A percentile compares a stretch with the other conserved stretches of the same genome.
These are phyloP conservation scores for Blastocystis sp. DNA, from an alignment of 352 stramenopile genomes.

Conservation along the genomic window DNA sequence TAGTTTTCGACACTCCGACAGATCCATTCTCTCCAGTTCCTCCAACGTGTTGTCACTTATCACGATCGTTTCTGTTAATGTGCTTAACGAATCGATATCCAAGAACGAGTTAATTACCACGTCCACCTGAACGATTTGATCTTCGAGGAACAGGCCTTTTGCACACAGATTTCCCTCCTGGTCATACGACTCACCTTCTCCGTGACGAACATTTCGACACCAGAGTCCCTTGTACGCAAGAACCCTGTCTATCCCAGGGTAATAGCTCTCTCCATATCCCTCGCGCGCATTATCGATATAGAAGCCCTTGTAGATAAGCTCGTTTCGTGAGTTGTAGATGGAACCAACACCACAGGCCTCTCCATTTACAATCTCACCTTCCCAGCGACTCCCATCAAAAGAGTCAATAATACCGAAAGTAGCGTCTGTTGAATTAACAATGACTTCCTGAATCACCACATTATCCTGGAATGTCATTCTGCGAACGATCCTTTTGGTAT, in stretches of 20 bases:
- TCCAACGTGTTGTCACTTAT: background rate
- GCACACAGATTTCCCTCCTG: background rate
- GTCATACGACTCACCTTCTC: background rate
- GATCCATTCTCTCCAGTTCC: background rate
- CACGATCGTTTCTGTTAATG: background rate
- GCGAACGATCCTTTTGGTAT: background rate
- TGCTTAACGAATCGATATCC: background rate
- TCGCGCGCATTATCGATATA: background rate
- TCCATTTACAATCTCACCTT: slow-evolving; percentile 16
- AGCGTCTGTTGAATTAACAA: background rate
- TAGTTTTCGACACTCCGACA: slow-evolving; percentile 12
- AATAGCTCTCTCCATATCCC: slow-evolving; percentile 29
- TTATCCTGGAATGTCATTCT: slow-evolving; percentile 33
- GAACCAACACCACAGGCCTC: background rate
- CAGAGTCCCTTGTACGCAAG: slow-evolving; percentile 5
- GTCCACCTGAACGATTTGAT: background rate
- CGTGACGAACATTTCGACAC: slow-evolving; percentile 15
- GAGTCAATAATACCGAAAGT: background rate
- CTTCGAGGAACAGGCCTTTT: background rate
- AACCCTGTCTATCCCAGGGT: background rate
- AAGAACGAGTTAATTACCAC: background rate
- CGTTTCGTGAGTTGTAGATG: background rate
- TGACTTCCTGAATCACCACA: background rate
- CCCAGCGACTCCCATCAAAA: background rate
- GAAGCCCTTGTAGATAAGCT: slow-evolving; percentile 13